Percentiles rank a stretch among this genome's conserved stretches.
These are phyloP conservation scores for Yamadazyma akitaensis DNA, from an alignment of 805 yeast species.

Conservation along the genomic window DNA sequence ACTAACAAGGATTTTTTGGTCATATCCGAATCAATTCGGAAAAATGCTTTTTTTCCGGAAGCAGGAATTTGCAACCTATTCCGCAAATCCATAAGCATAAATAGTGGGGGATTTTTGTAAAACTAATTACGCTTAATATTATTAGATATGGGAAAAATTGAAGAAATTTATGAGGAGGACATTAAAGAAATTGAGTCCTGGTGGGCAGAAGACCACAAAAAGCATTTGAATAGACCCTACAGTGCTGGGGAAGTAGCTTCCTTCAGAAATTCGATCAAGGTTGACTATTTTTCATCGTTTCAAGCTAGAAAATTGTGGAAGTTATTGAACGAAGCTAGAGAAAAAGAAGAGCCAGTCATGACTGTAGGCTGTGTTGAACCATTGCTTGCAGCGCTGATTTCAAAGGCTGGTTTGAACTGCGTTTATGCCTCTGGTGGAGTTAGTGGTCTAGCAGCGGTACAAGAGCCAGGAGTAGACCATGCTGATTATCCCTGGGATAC, in stretches of 20 bases:
- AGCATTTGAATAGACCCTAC: slow-evolving; percentile 44
- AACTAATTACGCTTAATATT: background rate
- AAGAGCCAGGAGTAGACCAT: slow-evolving; percentile 63
- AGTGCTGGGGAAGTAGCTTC: slow-evolving; percentile 49
- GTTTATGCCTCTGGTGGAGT: slow-evolving; percentile 64
- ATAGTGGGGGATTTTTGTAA: background rate
- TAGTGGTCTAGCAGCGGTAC: slow-evolving; percentile 53
- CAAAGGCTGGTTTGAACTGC: slow-evolving; percentile 46
- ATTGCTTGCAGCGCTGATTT: slow-evolving; percentile 56
- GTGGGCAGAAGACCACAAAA: slow-evolving; percentile 12
- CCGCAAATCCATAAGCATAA: background rate
- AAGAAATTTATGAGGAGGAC: slow-evolving; percentile 16
- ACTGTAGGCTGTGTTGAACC: slow-evolving; percentile 64
- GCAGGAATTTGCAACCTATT: background rate
- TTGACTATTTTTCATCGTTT: slow-evolving; percentile 43
- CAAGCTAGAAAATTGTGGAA: slow-evolving; percentile 54
- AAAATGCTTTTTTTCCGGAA: background rate
- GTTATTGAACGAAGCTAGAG: slow-evolving; percentile 38
- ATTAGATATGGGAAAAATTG: slow-evolving; percentile 2
- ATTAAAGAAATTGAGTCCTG: slow-evolving; percentile 10
- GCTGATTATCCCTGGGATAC: slow-evolving; percentile 71
- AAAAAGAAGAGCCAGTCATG: slow-evolving; percentile 45
- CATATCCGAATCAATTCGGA: slow-evolving; percentile 1
- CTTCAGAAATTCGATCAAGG: slow-evolving; percentile 48
- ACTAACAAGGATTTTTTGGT: background rate